Evolutionary conservation across 768 basidiomycete species (phyloP), one percentile per base, ranked within the genome.

Genomic region (Xerocomus spinulosus): DNA sequence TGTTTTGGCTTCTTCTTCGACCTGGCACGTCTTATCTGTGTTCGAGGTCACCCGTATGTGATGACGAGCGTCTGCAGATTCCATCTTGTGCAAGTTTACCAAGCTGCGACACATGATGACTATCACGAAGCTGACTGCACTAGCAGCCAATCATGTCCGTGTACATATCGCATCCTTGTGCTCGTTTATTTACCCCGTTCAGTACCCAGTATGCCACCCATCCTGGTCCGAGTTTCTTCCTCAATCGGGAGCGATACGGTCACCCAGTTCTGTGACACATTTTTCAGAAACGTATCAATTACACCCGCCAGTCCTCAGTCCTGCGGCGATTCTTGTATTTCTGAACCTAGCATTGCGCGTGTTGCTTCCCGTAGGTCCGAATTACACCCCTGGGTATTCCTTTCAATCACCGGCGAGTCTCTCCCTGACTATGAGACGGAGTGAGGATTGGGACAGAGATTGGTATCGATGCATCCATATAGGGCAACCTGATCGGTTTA

Each of bases 241-340:
- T 7, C 54, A 48, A 40, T 52, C 52, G 37, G 63, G 52, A 17
- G 51, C 41, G 37, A 53, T 49, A 17, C 44, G 60, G 36, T 61
- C 59, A 3, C 42, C 44, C 17, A 49, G 39, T 13, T 39, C 49
- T 32, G 55, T 73, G 26, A 65, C 64, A 3, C 70, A 81, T 55
- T 82, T 78, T 56, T 73, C 72, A 3, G 66, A 73, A 52, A 53
- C 61, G 6, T 71, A 77, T 44, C 66, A 67, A 35, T 62, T 88
- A 32, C 68, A 64, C 32, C 77, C 82, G 13, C 81, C 82, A 6
- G 78, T 85, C 6, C 73, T 86, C 33, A 81, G 84, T 0, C 72
- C 79, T 8, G 82, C 87, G 14, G 87, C 87, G 4, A 84, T 90
- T 44, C 77, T 89, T 13, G 74, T 81, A 0, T 88, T 81, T 62